Evolutionary conservation across 208 protist species (phyloP).

Genomic region (Leishmania martiniquensis): DNA sequence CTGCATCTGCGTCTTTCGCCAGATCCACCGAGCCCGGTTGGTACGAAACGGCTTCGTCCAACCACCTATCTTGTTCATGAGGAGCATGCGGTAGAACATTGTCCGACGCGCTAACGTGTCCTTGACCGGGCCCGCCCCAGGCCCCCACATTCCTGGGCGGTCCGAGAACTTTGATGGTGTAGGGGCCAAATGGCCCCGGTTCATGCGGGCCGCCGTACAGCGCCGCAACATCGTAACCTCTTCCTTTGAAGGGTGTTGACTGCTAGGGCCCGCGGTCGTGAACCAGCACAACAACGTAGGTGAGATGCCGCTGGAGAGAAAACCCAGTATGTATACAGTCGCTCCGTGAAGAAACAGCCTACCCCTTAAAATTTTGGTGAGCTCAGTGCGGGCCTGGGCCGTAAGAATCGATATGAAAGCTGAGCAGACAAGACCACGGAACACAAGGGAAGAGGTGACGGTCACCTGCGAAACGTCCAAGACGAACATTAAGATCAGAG

Average conservation of each 20-base stretch:
- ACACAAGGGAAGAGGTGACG: too few relatives aligned
- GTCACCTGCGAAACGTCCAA: too few relatives aligned
- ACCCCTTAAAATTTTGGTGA: too few relatives aligned
- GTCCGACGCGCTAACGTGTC: slow-evolving; percentile 83
- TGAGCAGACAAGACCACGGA: too few relatives aligned
- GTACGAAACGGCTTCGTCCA: slow-evolving; percentile 88
- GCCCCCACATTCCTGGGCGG: slow-evolving; percentile 87
- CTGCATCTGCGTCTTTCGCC: slow-evolving; percentile 86
- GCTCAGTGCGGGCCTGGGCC: too few relatives aligned
- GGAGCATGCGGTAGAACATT: slow-evolving; percentile 86
- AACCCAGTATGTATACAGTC: too few relatives aligned
- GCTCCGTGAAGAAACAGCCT: too few relatives aligned
- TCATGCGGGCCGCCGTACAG: slow-evolving; percentile 52
- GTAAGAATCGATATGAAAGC: too few relatives aligned
- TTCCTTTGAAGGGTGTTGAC: too few relatives aligned
- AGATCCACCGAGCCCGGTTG: slow-evolving; percentile 78
- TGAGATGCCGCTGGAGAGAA: neutral
- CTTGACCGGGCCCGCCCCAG: slow-evolving; percentile 76
- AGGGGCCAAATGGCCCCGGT: slow-evolving; percentile 75
- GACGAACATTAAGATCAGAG: too few relatives aligned
- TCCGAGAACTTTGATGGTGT: slow-evolving; percentile 89
- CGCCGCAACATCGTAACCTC: slow-evolving; percentile 82
- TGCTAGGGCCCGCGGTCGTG: too few relatives aligned
- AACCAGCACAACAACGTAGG: neutral
- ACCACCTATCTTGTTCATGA: slow-evolving; percentile 86